Conservation (phyloP, 768 basidiomycete genomes). For the Pulveroboletus frians region DNA sequence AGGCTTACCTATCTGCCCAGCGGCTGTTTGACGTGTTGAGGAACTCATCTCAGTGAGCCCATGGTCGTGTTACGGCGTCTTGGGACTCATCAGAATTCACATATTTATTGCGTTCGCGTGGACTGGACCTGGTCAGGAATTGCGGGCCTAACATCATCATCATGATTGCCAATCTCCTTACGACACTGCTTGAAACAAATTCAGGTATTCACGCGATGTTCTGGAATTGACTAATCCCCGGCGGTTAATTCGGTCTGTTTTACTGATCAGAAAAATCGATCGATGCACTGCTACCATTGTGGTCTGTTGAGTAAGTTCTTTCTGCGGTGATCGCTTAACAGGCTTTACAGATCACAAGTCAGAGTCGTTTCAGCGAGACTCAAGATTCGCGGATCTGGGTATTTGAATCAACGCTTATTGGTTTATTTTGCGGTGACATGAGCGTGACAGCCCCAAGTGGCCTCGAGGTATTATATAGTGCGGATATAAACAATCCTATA, state of each 20-base stretch:
- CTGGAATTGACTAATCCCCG: conserved; percentile 30
- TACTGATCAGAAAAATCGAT: conserved; percentile 29
- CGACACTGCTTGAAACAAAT: conserved; percentile 29
- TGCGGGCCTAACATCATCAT: conserved; percentile 19
- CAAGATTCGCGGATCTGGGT: conserved; percentile 31
- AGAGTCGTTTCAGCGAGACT: conserved; percentile 22
- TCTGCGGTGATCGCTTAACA: conserved; percentile 29
- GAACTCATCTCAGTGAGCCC: conserved; percentile 13
- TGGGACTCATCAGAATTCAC: conserved; percentile 2
- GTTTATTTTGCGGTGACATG: conserved; percentile 21
- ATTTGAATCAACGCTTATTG: conserved; percentile 25
- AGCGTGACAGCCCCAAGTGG: conserved; percentile 19
- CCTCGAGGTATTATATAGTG: conserved; percentile 31
- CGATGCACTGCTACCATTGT: conserved; percentile 23
- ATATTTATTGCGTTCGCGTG: conserved; percentile 8
- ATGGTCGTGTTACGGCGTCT: conserved; percentile 17
- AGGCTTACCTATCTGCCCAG: conserved; percentile 4
- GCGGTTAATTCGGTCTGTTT: conserved; percentile 25
- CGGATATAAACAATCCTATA: conserved; percentile 31
- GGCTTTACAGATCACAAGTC: conserved; percentile 26
- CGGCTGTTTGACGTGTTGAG: conserved; percentile 14
- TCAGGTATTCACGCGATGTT: conserved; percentile 18
- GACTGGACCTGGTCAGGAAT: conserved; percentile 5
- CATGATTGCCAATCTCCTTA: conserved; percentile 34
- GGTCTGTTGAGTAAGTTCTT: conserved; percentile 29